These are phyloP conservation scores for Scheffersomyces coipomensis DNA, from an alignment of 805 yeast species.

Conservation along the genomic window DNA sequence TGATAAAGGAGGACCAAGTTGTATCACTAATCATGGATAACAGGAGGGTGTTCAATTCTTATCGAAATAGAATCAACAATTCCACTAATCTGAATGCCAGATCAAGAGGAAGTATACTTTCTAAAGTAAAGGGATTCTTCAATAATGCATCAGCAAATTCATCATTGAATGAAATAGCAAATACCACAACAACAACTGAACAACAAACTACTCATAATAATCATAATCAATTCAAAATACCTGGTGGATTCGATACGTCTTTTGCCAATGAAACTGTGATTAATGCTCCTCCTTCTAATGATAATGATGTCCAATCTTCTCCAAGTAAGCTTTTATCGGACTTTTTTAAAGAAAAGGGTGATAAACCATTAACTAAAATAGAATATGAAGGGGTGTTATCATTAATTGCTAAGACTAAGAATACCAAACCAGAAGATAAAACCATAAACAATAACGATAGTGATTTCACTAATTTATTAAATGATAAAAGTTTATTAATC, in stretches of 20 bases:
- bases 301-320: constrained; percentile 4
- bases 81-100: constrained; percentile 10
- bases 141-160: constrained; percentile 3
- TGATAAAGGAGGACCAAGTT: too few species aligned
- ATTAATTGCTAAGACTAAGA: constrained; percentile 27
- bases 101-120: constrained; percentile 17
- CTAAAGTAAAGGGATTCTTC: constrained; percentile 26
- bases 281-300: neutral
- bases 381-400: constrained; percentile 83
- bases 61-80: constrained; percentile 21
- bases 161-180: too few species aligned
- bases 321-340: constrained; percentile 61
- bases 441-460: too few species aligned
- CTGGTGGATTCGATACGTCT: constrained; percentile 1
- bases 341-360: constrained; percentile 75
- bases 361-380: constrained; percentile 65
- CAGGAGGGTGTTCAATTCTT: constrained; percentile 29
- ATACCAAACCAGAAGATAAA: neutral
- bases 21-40: constrained; percentile 33
- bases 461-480: neutral
- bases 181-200: neutral
- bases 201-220: neutral
- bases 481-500: neutral
- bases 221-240: neutral
- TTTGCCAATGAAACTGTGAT: constrained; percentile 3